Evolutionary conservation across 2,329 filamentous ascomycete genomes (phyloP).

Genomic region (Fragosphaeria purpurea): DNA sequence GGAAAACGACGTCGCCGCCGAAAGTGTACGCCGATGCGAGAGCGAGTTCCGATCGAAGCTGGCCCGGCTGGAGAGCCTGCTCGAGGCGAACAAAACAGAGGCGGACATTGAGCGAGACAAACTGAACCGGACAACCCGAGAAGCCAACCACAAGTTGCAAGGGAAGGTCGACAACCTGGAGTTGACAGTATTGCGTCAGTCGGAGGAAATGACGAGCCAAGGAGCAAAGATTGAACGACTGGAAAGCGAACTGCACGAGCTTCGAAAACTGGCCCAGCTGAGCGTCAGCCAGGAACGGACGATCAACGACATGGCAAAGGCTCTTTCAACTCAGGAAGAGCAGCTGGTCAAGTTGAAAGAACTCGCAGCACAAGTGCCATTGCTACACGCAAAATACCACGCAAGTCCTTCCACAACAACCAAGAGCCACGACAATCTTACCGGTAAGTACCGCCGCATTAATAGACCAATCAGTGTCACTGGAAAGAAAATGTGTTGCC

Average conservation of each 20-base stretch:
- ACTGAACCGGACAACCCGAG: background rate
- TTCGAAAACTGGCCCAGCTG: background rate
- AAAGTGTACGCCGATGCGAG: conserved; percentile 6
- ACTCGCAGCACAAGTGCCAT: no score
- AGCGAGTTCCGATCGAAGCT: conserved; percentile 4
- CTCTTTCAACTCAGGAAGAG: background rate
- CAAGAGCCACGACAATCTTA: no score
- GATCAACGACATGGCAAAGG: background rate
- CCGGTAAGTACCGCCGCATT: no score
- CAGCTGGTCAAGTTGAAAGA: background rate
- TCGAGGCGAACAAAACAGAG: conserved; percentile 7
- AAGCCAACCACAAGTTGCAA: conserved; percentile 3
- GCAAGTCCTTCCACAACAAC: no score
- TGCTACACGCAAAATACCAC: no score
- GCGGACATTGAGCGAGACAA: conserved; percentile 1
- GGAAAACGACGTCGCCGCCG: background rate
- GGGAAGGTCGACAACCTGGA: conserved; percentile 9
- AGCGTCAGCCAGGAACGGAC: background rate
- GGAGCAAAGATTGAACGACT: conserved; percentile 4
- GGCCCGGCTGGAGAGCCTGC: background rate
- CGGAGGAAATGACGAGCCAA: conserved; percentile 1
- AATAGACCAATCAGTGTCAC: no score
- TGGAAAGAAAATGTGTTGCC: no score
- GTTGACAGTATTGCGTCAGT: conserved; percentile 1
- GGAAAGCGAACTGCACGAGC: conserved; percentile 1